A percentile compares a stretch with the other conserved stretches of the same genome.
phyloP scores from a whole-genome alignment of 805 yeast genomes.

The Wickerhamomyces hampshirensis region DNA sequence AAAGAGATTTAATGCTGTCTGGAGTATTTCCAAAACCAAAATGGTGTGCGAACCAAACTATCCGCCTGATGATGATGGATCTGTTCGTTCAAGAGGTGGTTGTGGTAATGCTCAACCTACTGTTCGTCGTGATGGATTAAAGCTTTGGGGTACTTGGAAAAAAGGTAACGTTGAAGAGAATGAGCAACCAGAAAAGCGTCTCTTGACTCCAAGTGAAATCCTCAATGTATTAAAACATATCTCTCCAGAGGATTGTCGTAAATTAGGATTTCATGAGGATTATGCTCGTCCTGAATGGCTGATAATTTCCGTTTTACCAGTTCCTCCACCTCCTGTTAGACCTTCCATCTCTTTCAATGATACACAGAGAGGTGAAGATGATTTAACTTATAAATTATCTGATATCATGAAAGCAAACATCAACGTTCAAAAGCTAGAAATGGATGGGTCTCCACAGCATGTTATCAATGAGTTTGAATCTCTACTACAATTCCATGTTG shows the following conservation, averaged over 20 bases:
- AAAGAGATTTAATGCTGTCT: slow-evolving; percentile 93
- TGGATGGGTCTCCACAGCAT: slow-evolving; percentile 99
- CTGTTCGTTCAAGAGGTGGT: slow-evolving; percentile 76
- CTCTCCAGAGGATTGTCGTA: slow-evolving; percentile 72
- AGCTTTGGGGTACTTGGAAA: slow-evolving; percentile 98
- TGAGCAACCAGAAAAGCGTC: slow-evolving; percentile 86
- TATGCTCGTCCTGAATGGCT: slow-evolving; percentile 99
- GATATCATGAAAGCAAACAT: slow-evolving; percentile 96
- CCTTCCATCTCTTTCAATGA: slow-evolving; percentile 98
- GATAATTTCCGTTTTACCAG: slow-evolving; percentile 94
- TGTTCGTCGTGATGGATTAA: slow-evolving; percentile 91
- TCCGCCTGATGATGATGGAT: slow-evolving; percentile 58
- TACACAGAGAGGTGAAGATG: slow-evolving; percentile 98
- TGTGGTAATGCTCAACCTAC: slow-evolving; percentile 98
- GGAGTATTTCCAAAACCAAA: slow-evolving; percentile 88
- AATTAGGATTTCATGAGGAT: slow-evolving; percentile 88
- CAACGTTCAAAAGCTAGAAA: slow-evolving; percentile 93
- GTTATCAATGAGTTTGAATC: slow-evolving; percentile 96
- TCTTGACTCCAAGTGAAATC: slow-evolving; percentile 84
- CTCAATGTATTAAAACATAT: slow-evolving; percentile 90
- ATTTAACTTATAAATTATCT: slow-evolving; percentile 93
- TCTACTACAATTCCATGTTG: slow-evolving; percentile 93
- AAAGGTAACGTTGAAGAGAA: slow-evolving; percentile 79
- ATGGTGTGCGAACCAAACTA: slow-evolving; percentile 93
- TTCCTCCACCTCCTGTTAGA: slow-evolving; percentile 99